phyloP scores from a whole-genome alignment of 352 stramenopile genomes.

The Phytophthora foliorum region DNA sequence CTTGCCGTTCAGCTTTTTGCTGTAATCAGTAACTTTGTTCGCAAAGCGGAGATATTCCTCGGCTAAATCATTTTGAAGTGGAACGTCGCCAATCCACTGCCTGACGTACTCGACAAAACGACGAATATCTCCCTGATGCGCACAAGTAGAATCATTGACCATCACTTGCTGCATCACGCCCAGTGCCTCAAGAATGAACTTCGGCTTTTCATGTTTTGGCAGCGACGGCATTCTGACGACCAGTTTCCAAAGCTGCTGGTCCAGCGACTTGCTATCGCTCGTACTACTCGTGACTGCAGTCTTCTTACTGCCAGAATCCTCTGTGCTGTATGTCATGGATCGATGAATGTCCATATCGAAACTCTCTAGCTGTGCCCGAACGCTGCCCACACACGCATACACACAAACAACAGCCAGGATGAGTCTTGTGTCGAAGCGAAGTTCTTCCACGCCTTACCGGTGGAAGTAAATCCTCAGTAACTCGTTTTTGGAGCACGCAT shows the following conservation, averaged over 20 bases:
- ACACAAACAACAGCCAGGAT: slow-evolving; percentile 2
- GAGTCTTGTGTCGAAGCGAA: not conserved
- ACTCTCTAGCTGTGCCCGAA: slow-evolving; percentile 35
- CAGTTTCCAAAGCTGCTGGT: slow-evolving; percentile 12
- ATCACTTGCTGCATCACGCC: slow-evolving; percentile 26
- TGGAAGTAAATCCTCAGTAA: slow-evolving; percentile 32
- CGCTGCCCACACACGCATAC: slow-evolving; percentile 12
- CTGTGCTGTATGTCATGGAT: not conserved
- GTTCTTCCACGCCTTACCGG: slow-evolving; percentile 7
- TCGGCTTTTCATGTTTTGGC: not conserved
- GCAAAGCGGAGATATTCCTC: slow-evolving; percentile 19
- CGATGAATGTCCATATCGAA: slow-evolving; percentile 24
- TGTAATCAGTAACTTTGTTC: slow-evolving; percentile 14
- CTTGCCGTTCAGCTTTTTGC: slow-evolving; percentile 14
- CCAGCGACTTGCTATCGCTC: not conserved
- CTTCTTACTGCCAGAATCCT: not conserved
- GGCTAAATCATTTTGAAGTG: slow-evolving; percentile 7
- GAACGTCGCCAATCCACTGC: slow-evolving; percentile 21
- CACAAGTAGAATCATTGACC: slow-evolving; percentile 15
- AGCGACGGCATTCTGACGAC: not conserved
- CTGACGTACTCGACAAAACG: not conserved
- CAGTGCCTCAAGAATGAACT: slow-evolving; percentile 24
- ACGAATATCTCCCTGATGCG: slow-evolving; percentile 1
- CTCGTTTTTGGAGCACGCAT: slow-evolving; percentile 40
- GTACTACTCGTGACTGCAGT: not conserved